A percentile compares a stretch with the other conserved stretches of the same genome.
Evolutionary conservation across 2,329 filamentous ascomycete genomes (phyloP).

Genomic region (Diaporthe caulivora): DNA sequence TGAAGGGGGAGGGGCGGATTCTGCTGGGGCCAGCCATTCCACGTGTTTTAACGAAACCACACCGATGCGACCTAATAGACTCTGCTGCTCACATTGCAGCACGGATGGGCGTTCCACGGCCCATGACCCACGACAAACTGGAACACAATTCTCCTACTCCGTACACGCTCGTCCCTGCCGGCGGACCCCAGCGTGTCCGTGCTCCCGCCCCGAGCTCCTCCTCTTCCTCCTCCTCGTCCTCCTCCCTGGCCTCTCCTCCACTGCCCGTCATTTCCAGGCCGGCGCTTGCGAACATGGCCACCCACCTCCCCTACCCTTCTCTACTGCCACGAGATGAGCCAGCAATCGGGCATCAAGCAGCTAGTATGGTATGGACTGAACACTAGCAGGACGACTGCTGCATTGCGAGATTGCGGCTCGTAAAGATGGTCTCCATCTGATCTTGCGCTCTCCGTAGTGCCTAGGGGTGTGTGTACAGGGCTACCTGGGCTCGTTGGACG

Average conservation of each 20-base stretch:
- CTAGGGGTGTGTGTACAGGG: constrained; percentile 3
- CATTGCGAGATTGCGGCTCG: constrained; percentile 30
- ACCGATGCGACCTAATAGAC: constrained; percentile 29
- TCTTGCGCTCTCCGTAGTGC: constrained; percentile 4
- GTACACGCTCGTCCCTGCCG: constrained; percentile 23
- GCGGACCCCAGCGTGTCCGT: constrained; percentile 34
- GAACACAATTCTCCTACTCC: constrained; percentile 26
- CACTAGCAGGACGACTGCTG: constrained; percentile 22
- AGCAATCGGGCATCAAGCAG: constrained; percentile 25
- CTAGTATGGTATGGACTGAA: constrained; percentile 5
- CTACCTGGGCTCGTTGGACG: constrained; percentile 11
- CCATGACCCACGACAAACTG: constrained; percentile 22
- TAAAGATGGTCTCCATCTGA: constrained; percentile 25
- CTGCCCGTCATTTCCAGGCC: constrained; percentile 17
- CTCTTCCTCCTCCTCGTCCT: constrained; percentile 8
- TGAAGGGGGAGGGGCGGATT: constrained; percentile 16
- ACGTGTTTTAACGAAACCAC: constrained; percentile 31
- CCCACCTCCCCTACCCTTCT: neutral
- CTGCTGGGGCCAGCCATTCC: constrained; percentile 20
- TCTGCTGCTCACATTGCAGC: constrained; percentile 27
- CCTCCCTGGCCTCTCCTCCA: constrained; percentile 19
- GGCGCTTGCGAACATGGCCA: constrained; percentile 21
- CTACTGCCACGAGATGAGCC: constrained; percentile 8
- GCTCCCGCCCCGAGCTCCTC: constrained; percentile 32
- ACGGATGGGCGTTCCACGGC: constrained; percentile 1